Evolutionary conservation across 2,329 filamentous ascomycete genomes (phyloP).

Genomic region (Fusarium armeniacum): DNA sequence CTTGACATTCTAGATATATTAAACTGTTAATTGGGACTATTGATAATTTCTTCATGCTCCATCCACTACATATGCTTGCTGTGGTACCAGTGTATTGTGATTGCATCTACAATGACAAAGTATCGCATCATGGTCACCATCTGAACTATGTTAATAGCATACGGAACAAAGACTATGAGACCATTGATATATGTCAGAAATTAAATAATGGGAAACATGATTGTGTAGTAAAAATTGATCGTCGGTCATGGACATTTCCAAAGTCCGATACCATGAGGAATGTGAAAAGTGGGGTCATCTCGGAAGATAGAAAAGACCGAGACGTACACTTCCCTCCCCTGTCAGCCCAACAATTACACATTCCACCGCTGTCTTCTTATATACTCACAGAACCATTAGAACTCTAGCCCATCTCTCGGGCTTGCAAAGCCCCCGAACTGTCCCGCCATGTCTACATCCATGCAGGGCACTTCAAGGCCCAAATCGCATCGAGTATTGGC

Average conservation of each 20-base stretch:
- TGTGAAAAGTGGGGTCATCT: constrained; percentile 13
- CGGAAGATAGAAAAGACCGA: constrained; percentile 31
- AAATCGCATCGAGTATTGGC: constrained; percentile 54
- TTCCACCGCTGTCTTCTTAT: background rate
- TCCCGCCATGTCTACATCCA: constrained; percentile 15
- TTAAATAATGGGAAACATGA: background rate
- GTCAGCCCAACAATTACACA: background rate
- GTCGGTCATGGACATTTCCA: constrained; percentile 15
- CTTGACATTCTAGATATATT: no score
- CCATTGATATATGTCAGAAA: background rate
- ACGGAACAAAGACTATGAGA: no score
- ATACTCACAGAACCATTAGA: no score
- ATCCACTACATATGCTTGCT: no score
- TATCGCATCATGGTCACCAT: no score
- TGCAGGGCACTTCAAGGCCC: background rate
- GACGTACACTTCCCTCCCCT: background rate
- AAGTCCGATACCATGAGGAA: constrained; percentile 4
- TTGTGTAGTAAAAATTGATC: constrained; percentile 13
- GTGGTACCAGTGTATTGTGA: no score
- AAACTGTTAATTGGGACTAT: no score
- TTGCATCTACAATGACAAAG: no score
- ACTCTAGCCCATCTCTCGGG: background rate
- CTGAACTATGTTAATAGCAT: no score
- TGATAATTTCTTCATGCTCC: no score
- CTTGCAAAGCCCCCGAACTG: background rate